Base-by-base conservation (phyloP, 345 rosid genomes). In the Hirschfeldia incana region DNA sequence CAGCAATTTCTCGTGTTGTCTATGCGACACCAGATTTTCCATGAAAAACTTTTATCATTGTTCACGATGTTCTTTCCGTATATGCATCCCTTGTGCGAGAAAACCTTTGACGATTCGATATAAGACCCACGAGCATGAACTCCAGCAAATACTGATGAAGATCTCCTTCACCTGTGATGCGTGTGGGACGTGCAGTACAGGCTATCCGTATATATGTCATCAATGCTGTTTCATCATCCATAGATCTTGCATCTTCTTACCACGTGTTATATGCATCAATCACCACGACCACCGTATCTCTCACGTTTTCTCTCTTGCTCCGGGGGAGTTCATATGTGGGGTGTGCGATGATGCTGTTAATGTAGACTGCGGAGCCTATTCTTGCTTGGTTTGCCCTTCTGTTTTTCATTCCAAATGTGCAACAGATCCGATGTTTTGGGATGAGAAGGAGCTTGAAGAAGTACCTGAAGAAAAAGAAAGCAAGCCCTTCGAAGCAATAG, bases 21-120 rank as follows among this genome's bases (percentile, higher is more conserved):
- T 74, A 44, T 32, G 39, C 32, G 39, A 51, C 7, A 6, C 10
- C 16, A 6, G 8, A 7, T 16, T 16, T 21, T 1, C 60, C 21
- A 6, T 6, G 26, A 13, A 49, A 49, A 49, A 13, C 16, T 55
- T 16, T n/a, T 59, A 62, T 62, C 5, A 30, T 0, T 62, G 39
- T 32, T 62, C 26, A 62, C 67, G 15, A 6, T 62, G 67, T 62
- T 4, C 1, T 13, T 62, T 62, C 3, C 6, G 0, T 62, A 62
- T 62, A 62, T 62, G 67, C 30, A 62, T 67, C 59, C 21, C 0
- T 10, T 75, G 78, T 67, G 67, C 44, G 42, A 75, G 67, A 76
- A 10, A 10, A 37, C 66, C 78, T 15, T 5, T 66, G 3, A 36
- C 2, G 2, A 3, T 67, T 8, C 13, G 3, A 37, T 0, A 15